These are phyloP conservation scores for Aspergillus nomiae DNA, from an alignment of 2,329 filamentous ascomycete genomes.

Conservation along the genomic window DNA sequence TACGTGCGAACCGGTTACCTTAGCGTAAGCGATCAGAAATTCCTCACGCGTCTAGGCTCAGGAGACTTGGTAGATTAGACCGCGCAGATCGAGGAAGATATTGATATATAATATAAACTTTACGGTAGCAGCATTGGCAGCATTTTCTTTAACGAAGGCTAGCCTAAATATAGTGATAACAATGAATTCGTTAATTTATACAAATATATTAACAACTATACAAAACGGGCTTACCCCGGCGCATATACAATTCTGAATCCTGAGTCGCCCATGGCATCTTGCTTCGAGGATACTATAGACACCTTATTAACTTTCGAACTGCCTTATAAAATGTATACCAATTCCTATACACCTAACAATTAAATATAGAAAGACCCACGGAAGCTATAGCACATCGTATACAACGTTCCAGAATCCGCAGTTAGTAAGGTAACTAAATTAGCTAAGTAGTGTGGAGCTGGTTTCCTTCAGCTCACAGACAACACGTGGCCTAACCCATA, in stretches of 20 bases:
- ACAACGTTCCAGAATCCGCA: constrained; percentile 25
- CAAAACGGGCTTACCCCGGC: constrained; percentile 18
- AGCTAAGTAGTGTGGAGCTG: constrained; percentile 10
- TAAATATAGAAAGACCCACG: constrained; percentile 31
- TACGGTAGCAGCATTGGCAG: constrained; percentile 29
- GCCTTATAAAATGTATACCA: constrained; percentile 28
- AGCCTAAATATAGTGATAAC: constrained; percentile 28
- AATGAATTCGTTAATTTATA: constrained; percentile 33
- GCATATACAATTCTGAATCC: constrained; percentile 21
- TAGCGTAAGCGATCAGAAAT: constrained; percentile 18
- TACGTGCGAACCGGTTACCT: constrained; percentile 24
- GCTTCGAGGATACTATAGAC: constrained; percentile 36
- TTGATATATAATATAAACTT: constrained; percentile 22
- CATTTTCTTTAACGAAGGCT: constrained; percentile 39
- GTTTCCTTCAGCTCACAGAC: constrained; percentile 20
- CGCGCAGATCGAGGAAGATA: constrained; percentile 20
- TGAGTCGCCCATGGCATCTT: constrained; percentile 23
- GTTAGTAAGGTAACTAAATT: constrained; percentile 11
- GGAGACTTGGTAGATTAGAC: constrained; percentile 18
- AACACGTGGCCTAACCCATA: constrained; percentile 20
- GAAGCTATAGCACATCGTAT: constrained; percentile 38
- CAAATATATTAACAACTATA: constrained; percentile 22
- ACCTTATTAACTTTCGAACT: constrained; percentile 34
- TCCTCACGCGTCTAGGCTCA: constrained; percentile 19
- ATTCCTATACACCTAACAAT: constrained; percentile 23